Evolutionary conservation across 73 alveolate species (phyloP).

Genomic region (Vitrella brassicaformis): DNA sequence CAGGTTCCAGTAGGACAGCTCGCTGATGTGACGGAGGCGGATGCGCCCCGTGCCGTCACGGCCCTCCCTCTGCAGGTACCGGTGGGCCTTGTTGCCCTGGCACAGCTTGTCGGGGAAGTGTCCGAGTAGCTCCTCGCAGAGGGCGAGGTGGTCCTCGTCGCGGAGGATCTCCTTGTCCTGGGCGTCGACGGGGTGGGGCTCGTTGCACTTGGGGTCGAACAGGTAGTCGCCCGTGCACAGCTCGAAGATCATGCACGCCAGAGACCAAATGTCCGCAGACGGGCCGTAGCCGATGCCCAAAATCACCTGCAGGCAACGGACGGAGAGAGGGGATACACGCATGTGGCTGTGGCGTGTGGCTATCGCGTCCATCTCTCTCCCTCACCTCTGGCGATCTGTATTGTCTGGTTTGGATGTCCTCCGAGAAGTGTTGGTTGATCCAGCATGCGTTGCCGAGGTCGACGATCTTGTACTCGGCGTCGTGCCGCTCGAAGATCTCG

Average conservation of each 20-base stretch:
- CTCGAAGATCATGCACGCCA: constrained; percentile 60
- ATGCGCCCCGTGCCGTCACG: background rate
- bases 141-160: background rate
- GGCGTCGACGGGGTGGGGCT: too few relatives aligned
- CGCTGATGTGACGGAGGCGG: background rate
- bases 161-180: background rate
- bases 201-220: constrained; percentile 24
- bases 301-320: constrained; percentile 53
- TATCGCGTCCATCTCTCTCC: too few relatives aligned
- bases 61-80: too few relatives aligned
- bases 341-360: too few relatives aligned
- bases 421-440: constrained; percentile 67
- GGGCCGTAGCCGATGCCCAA: constrained; percentile 47
- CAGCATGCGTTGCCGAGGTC: constrained; percentile 62
- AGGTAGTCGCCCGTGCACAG: constrained; percentile 60
- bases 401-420: constrained; percentile 64
- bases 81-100: too few relatives aligned
- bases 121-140: background rate
- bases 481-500: background rate
- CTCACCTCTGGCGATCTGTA: constrained; percentile 64
- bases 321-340: background rate
- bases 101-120: too few relatives aligned
- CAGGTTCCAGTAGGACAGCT: background rate
- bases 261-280: constrained; percentile 56
- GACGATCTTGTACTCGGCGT: background rate